Conservation (phyloP, 108 stramenopile genomes). For the Mediolabrus comicus region DNA sequence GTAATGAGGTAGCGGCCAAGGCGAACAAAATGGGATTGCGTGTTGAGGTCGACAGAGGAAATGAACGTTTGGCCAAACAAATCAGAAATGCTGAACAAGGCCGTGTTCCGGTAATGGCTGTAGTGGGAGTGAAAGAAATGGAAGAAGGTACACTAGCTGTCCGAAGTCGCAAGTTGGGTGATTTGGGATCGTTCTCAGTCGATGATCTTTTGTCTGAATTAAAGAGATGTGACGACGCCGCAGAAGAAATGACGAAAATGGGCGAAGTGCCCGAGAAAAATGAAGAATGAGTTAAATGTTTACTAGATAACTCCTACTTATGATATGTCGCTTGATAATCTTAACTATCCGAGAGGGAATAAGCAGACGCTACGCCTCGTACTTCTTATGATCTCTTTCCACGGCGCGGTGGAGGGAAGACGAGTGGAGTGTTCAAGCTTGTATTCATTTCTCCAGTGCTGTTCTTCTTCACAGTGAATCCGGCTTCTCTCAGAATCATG, state of each 20-base stretch:
- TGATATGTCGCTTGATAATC: background rate
- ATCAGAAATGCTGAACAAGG: slow-evolving; percentile 95
- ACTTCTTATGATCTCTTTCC: slow-evolving; percentile 26
- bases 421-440: slow-evolving; percentile 65
- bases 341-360: too few relatives aligned
- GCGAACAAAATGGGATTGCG: slow-evolving; percentile 80
- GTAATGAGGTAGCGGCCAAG: slow-evolving; percentile 80
- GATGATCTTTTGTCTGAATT: slow-evolving; percentile 75
- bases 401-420: slow-evolving; percentile 62
- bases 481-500: slow-evolving; percentile 67
- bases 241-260: slow-evolving; percentile 74
- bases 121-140: slow-evolving; percentile 94
- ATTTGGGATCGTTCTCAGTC: slow-evolving; percentile 82
- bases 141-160: slow-evolving; percentile 81
- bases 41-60: slow-evolving; percentile 88
- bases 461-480: slow-evolving; percentile 63
- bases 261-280: slow-evolving; percentile 53
- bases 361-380: too few relatives aligned
- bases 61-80: slow-evolving; percentile 93
- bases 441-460: slow-evolving; percentile 36
- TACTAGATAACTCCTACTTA: background rate
- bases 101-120: slow-evolving; percentile 93
- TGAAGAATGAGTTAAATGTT: slow-evolving; percentile 5
- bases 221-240: slow-evolving; percentile 55
- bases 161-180: slow-evolving; percentile 82